Conservation (phyloP, 306 rosid species). For the Fragaria iinumae region DNA sequence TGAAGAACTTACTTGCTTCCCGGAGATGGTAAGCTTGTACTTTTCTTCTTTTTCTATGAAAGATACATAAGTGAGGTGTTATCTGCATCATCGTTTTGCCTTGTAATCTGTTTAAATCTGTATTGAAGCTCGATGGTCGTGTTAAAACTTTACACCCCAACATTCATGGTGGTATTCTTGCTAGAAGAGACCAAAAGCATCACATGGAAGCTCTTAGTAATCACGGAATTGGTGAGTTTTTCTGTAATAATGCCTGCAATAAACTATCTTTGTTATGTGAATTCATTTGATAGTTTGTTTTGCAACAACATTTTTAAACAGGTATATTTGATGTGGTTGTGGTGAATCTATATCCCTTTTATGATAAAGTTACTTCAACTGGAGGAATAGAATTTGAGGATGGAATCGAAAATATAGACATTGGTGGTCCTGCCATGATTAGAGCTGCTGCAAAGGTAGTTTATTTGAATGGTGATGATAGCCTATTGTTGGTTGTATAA, state of each 20-base stretch:
- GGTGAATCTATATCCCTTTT: constrained; percentile 92
- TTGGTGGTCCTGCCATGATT: constrained; percentile 96
- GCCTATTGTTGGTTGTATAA: constrained; percentile 8
- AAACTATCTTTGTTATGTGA: not conserved
- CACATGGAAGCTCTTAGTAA: constrained; percentile 75
- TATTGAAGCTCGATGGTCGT: constrained; percentile 84
- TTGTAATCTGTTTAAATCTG: constrained; percentile 16
- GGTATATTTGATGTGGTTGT: constrained; percentile 93
- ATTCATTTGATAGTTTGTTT: not conserved
- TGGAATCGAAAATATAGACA: constrained; percentile 94
- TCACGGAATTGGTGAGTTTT: constrained; percentile 78
- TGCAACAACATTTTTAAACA: constrained; percentile 18
- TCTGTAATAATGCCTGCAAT: not conserved
- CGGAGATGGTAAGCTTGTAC: constrained; percentile 75
- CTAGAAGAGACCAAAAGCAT: constrained; percentile 86
- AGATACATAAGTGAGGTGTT: not conserved
- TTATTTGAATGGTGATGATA: constrained; percentile 13
- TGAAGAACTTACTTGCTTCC: constrained; percentile 81
- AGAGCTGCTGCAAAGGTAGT: constrained; percentile 97
- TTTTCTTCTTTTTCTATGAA: not conserved
- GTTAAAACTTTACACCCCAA: constrained; percentile 93
- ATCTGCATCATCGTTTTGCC: not conserved
- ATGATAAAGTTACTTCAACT: constrained; percentile 73
- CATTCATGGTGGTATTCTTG: constrained; percentile 92
- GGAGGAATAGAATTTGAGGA: constrained; percentile 74